phyloP scores from a whole-genome alignment of 495 filamentous ascomycete species.

The Pseudevernia furfuracea region DNA sequence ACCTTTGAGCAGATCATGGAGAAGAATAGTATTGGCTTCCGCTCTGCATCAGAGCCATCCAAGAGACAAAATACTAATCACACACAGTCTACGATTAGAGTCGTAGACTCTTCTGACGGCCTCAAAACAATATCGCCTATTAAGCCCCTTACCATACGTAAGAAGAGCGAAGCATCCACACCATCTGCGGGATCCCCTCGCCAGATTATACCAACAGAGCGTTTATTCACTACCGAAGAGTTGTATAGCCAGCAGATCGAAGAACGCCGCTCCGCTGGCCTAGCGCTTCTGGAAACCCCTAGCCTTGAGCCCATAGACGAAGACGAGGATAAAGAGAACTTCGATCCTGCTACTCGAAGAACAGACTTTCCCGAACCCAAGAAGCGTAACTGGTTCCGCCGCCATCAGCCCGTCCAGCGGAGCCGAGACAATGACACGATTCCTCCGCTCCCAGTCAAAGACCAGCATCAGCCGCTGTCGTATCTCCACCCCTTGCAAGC shows the following conservation, averaged over 20 bases:
- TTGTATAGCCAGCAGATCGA: constrained; percentile 7
- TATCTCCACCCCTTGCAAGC: neutral
- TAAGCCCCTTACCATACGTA: constrained; percentile 49
- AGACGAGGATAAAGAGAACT: constrained; percentile 20
- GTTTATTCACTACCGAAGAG: constrained; percentile 12
- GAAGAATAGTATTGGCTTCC: constrained; percentile 18
- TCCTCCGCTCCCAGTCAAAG: constrained; percentile 27
- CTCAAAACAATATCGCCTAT: constrained; percentile 25
- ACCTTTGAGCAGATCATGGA: constrained; percentile 26
- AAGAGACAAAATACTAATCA: constrained; percentile 6
- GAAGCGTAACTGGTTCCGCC: constrained; percentile 61
- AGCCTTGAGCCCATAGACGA: constrained; percentile 28
- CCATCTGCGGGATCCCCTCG: constrained; percentile 20
- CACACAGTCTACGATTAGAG: constrained; percentile 37
- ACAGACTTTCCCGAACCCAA: constrained; percentile 35
- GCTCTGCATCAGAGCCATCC: constrained; percentile 24
- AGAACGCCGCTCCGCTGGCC: constrained; percentile 19
- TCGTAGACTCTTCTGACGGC: constrained; percentile 34
- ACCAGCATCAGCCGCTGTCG: constrained; percentile 5
- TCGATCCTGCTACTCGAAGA: constrained; percentile 18
- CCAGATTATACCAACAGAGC: constrained; percentile 8
- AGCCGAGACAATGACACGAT: constrained; percentile 19
- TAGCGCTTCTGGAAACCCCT: constrained; percentile 15
- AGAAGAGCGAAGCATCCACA: constrained; percentile 36
- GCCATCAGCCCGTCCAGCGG: constrained; percentile 27